Conservation (phyloP, 2,329 filamentous ascomycete species). For the Alternaria incomplexa region DNA sequence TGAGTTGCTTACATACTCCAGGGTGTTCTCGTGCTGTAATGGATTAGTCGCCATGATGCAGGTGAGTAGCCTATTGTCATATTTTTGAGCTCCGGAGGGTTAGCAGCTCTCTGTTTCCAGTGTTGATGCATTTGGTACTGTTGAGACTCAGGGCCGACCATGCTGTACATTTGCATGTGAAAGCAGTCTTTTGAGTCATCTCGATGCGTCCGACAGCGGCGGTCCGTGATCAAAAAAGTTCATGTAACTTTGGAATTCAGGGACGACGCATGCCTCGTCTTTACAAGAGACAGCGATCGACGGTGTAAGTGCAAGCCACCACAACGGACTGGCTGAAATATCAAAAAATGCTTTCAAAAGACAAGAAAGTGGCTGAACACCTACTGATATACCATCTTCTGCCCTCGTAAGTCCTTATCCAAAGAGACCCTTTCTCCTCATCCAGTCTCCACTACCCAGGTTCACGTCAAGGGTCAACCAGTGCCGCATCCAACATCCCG, state of each 20-base stretch:
- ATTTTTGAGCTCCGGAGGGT: neutral
- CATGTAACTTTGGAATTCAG: neutral
- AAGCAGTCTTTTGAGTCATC: neutral
- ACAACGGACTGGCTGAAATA: neutral
- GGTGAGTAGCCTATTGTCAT: no score
- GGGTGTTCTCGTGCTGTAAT: neutral
- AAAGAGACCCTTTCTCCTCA: neutral
- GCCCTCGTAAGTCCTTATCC: neutral
- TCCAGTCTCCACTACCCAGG: neutral
- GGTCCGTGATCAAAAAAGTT: neutral
- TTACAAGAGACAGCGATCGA: neutral
- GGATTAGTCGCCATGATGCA: neutral
- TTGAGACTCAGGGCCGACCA: neutral
- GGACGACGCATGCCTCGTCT: neutral
- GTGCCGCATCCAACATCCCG: neutral
- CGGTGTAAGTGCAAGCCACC: neutral
- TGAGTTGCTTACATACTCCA: neutral
- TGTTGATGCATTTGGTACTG: neutral
- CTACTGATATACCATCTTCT: neutral
- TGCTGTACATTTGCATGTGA: neutral
- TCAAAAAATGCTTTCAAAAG: neutral
- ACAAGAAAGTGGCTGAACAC: neutral
- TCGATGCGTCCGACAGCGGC: neutral
- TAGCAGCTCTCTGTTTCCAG: neutral
- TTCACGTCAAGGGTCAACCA: neutral